phyloP scores from a whole-genome alignment of 805 yeast genomes.

The Barnettozyma siamensis region DNA sequence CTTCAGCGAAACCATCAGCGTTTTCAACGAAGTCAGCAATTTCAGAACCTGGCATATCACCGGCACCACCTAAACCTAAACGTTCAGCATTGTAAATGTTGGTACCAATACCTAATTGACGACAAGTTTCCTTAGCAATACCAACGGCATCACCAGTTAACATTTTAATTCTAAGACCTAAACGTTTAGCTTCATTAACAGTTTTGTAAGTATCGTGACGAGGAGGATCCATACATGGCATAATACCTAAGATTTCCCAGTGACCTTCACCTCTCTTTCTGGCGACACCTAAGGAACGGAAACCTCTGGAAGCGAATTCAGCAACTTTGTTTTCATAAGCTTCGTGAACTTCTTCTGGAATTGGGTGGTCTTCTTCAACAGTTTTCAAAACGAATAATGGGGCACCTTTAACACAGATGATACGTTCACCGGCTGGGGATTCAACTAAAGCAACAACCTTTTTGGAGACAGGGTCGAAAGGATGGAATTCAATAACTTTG shows the following conservation, averaged over 20 bases:
- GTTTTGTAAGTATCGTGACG: slow-evolving; percentile 97
- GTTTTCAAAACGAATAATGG: slow-evolving; percentile 95
- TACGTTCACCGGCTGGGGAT: slow-evolving; percentile 93
- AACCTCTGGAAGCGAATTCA: slow-evolving; percentile 97
- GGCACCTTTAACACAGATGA: slow-evolving; percentile 96
- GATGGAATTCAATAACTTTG: slow-evolving; percentile 93
- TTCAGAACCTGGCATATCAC: slow-evolving; percentile 96
- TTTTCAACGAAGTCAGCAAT: slow-evolving; percentile 96
- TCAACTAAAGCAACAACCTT: slow-evolving; percentile 93
- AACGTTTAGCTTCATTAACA: slow-evolving; percentile 81
- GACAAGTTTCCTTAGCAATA: slow-evolving; percentile 97
- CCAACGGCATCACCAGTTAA: slow-evolving; percentile 99
- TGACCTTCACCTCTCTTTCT: slow-evolving; percentile 98
- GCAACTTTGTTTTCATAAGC: slow-evolving; percentile 96
- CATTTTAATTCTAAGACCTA: slow-evolving; percentile 96
- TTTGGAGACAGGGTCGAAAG: slow-evolving; percentile 97
- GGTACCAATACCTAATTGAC: slow-evolving; percentile 95
- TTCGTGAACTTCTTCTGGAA: slow-evolving; percentile 89
- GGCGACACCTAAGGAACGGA: slow-evolving; percentile 97
- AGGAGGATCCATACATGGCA: slow-evolving; percentile 99
- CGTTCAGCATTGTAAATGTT: slow-evolving; percentile 96
- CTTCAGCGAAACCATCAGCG: slow-evolving; percentile 98
- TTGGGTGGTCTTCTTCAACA: slow-evolving; percentile 95
- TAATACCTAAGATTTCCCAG: slow-evolving; percentile 96
- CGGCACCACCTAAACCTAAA: slow-evolving; percentile 88